These are phyloP conservation scores for Hippophae tibetana DNA, from an alignment of 306 rosid species.

Conservation along the genomic window DNA sequence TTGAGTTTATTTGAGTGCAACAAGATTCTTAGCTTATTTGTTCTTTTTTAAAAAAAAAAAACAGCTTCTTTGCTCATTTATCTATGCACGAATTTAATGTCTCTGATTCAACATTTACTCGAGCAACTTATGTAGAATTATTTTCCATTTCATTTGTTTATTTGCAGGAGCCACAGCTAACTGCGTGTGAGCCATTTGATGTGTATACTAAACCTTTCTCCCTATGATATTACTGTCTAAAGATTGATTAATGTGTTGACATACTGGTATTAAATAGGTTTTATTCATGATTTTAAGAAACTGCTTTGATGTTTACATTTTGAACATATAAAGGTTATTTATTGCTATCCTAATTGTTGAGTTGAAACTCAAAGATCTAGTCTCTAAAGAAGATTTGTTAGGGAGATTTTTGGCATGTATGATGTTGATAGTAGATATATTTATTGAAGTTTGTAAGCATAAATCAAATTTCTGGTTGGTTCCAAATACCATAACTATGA, in stretches of 20 bases:
- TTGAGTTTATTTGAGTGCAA: background rate
- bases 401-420: too few relatives aligned
- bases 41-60: too few relatives aligned
- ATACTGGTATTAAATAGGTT: background rate
- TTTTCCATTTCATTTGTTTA: conserved; percentile 17
- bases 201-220: conserved; percentile 68
- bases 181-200: conserved; percentile 68
- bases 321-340: too few relatives aligned
- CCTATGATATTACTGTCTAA: conserved; percentile 24
- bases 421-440: too few relatives aligned
- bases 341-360: too few relatives aligned
- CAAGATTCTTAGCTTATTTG: background rate
- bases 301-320: too few relatives aligned
- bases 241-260: background rate
- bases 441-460: too few relatives aligned
- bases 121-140: background rate
- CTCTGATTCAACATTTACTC: background rate
- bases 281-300: background rate
- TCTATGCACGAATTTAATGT: background rate
- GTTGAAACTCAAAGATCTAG: too few relatives aligned
- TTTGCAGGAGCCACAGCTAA: conserved; percentile 87
- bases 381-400: too few relatives aligned
- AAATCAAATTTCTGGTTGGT: too few relatives aligned
- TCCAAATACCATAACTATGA: too few relatives aligned
- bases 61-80: background rate